Evolutionary conservation across 2,329 filamentous ascomycete genomes (phyloP), one percentile per base, ranked within the genome.

Genomic region (Alternaria triticimaculans): DNA sequence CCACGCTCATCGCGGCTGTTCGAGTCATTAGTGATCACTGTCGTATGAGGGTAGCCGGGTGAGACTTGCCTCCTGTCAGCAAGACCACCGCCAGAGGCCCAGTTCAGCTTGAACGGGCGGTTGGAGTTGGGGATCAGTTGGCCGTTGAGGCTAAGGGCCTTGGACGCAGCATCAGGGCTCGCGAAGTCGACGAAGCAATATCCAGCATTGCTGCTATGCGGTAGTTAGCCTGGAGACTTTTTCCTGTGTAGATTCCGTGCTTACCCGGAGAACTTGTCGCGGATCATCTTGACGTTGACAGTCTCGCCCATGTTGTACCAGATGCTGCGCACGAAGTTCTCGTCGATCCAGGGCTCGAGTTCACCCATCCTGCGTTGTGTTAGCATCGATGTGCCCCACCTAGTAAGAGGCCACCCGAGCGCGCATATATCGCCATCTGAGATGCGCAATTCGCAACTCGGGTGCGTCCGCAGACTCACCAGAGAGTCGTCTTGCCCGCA

Each of bases 231-330:
- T 60, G 43, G 59, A 62, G 53, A 60, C 66, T 67, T 66, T 63
- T 37, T 48, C 58, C 55, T 53, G 15, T 61, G 49, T 60, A n/a
- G 50, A 65, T 67, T 53, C 63, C 54, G 43, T 67, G 68, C 77
- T 83, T 87, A 97, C 94, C 95, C 96, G 79, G 95, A 97, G 82
- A 97, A 97, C 83, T 97, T 97, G 85, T 99, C 96, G 71, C 96
- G 93, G 76, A 99, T 99, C 87, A 99, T 97, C 88, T 99, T 99
- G 74, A 99, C 96, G 75, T 97, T 97, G 75, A 99, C 96, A 68
- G 90, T 90, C 83, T 98, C 96, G 72, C 92, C 94, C 84, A 97
- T 92, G 75, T 94, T 90, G 77, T 93, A 97, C 87, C 93, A 98
- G 49, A 98, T 89, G 73, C 92, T 96, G 83, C 96, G 94, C 78